A percentile compares a stretch with the other conserved stretches of the same genome.
Conservation (phyloP, 2,329 filamentous ascomycete genomes). For the Nemania diffusa region DNA sequence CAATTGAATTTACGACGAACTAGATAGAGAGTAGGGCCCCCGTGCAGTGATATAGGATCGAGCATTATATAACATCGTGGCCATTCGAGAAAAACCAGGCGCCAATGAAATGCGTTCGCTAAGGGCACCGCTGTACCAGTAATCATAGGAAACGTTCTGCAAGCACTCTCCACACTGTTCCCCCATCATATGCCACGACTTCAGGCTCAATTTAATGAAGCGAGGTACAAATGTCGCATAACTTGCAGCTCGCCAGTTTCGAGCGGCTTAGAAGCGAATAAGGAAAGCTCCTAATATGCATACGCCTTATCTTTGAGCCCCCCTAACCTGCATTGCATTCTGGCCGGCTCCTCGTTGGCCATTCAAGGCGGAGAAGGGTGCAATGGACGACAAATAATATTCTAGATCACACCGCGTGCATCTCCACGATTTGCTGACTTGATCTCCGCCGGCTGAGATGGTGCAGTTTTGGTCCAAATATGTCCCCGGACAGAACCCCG, state of each 20-base stretch:
- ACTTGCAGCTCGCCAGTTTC: constrained; percentile 23
- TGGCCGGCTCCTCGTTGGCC: constrained; percentile 30
- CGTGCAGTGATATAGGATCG: constrained; percentile 54
- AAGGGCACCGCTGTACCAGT: constrained; percentile 51
- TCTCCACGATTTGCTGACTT: constrained; percentile 31
- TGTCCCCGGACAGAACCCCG: constrained; percentile 13
- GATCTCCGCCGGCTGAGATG: constrained; percentile 11
- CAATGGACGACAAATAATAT: constrained; percentile 31
- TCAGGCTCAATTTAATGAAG: constrained; percentile 18
- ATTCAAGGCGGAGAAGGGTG: constrained; percentile 21
- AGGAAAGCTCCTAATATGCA: constrained; percentile 23
- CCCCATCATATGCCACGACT: constrained; percentile 26
- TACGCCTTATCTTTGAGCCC: constrained; percentile 31
- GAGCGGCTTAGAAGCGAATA: constrained; percentile 27
- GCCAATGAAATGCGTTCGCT: background rate
- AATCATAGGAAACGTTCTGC: constrained; percentile 1
- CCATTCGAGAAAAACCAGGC: constrained; percentile 48
- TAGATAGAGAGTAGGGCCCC: background rate
- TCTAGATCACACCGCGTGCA: constrained; percentile 31
- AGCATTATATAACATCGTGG: constrained; percentile 55
- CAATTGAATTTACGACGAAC: background rate
- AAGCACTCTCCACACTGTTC: constrained; percentile 10
- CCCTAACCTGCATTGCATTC: constrained; percentile 34
- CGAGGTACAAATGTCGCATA: constrained; percentile 10
- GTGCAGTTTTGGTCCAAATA: constrained; percentile 7